phyloP scores from a whole-genome alignment of 768 basidiomycete genomes.

The Hericium coralloides region DNA sequence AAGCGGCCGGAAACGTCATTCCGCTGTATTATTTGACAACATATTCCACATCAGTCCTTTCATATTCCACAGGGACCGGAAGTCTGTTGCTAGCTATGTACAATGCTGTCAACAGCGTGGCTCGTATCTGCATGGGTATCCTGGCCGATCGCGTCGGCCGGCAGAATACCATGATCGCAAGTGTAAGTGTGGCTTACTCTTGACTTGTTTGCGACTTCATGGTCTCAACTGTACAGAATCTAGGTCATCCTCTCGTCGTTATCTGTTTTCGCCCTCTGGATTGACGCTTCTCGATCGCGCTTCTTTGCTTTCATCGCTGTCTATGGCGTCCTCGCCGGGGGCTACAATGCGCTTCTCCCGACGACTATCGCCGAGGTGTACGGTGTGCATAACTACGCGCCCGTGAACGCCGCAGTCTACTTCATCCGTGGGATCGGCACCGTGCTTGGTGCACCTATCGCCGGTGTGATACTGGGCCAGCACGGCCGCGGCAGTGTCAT shows the following conservation, averaged over 20 bases:
- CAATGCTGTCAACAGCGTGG: constrained; percentile 33
- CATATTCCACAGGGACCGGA: constrained; percentile 27
- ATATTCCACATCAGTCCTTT: constrained; percentile 31
- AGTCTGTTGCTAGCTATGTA: constrained; percentile 33
- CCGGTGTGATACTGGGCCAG: constrained; percentile 30
- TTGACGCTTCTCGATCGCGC: constrained; percentile 26
- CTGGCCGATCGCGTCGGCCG: constrained; percentile 33
- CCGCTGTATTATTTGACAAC: constrained; percentile 35
- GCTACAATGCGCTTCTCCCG: constrained; percentile 36
- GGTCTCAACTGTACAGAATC: not conserved
- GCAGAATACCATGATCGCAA: constrained; percentile 34
- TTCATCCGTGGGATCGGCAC: constrained; percentile 34
- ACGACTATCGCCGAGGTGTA: constrained; percentile 36
- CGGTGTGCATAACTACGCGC: constrained; percentile 32
- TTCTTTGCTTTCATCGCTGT: constrained; percentile 32
- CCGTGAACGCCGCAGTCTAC: constrained; percentile 33
- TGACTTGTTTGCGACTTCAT: not conserved
- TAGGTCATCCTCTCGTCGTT: constrained; percentile 32
- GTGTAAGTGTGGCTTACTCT: constrained; percentile 19
- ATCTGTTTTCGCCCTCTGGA: constrained; percentile 34
- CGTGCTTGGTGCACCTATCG: constrained; percentile 32
- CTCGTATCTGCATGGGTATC: constrained; percentile 32
- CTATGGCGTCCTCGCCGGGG: constrained; percentile 36
- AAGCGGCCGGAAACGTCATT: constrained; percentile 36
- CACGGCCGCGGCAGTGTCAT: constrained; percentile 12